A percentile compares a stretch with the other conserved stretches of the same genome.
These are phyloP conservation scores for Blumeriella jaapii DNA, from an alignment of 2,329 filamentous ascomycete species.

Conservation along the genomic window DNA sequence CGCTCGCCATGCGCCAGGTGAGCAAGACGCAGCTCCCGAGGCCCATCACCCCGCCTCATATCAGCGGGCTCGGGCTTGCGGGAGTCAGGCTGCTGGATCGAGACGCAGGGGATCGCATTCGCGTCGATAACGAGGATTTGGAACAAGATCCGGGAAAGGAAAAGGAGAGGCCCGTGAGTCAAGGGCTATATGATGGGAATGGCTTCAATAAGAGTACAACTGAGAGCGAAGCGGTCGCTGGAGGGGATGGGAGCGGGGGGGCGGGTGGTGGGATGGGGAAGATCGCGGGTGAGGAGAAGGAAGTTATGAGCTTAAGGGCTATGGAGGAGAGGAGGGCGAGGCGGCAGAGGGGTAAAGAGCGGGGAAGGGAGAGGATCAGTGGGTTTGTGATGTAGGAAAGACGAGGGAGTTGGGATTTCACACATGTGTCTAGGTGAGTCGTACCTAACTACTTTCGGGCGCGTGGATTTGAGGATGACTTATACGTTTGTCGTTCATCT, in stretches of 20 bases:
- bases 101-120: background rate
- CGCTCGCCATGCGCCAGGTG: conserved; percentile 8
- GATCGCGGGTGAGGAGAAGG: conserved; percentile 12
- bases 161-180: conserved; percentile 8
- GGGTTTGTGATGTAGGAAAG: conserved; percentile 6
- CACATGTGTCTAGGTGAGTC: too few species aligned
- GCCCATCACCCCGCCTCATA: conserved; percentile 15
- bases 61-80: conserved; percentile 1
- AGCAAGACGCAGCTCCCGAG: conserved; percentile 18
- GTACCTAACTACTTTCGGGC: too few species aligned
- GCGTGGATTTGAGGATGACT: too few species aligned
- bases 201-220: too few species aligned
- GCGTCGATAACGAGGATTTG: background rate
- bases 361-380: conserved; percentile 1
- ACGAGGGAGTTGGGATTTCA: too few species aligned
- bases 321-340: background rate
- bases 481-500: too few species aligned
- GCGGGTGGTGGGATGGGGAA: too few species aligned
- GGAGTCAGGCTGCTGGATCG: conserved; percentile 4
- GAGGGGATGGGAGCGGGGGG: too few species aligned
- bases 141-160: background rate
- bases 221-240: too few species aligned
- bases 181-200: too few species aligned
- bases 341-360: background rate
- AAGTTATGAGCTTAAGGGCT: background rate